phyloP scores from a whole-genome alignment of 192 early-diverging fungal species.

The Backusella circina region DNA sequence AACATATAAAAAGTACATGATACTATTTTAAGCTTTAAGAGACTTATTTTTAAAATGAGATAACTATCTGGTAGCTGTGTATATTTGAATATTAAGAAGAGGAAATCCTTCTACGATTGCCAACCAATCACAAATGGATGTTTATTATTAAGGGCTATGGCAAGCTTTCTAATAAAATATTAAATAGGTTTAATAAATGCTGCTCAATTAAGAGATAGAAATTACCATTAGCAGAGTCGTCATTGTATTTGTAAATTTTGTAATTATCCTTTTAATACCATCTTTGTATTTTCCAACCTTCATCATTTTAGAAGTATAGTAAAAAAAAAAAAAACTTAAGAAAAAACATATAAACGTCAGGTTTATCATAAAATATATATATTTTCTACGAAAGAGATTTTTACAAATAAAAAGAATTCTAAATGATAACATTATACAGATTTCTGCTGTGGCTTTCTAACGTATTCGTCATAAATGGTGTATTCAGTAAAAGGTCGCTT shows the following conservation, averaged over 20 bases:
- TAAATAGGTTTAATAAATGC: too few relatives aligned
- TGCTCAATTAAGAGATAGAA: too few relatives aligned
- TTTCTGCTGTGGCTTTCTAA: conserved; percentile 22
- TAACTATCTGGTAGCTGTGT: too few relatives aligned
- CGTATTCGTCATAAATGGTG: conserved; percentile 66
- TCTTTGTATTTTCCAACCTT: too few relatives aligned
- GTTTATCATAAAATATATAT: background rate
- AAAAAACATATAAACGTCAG: too few relatives aligned
- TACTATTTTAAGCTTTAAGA: background rate
- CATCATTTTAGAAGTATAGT: background rate
- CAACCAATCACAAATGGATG: too few relatives aligned
- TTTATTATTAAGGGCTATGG: too few relatives aligned
- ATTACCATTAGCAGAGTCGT: background rate
- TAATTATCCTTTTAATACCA: background rate
- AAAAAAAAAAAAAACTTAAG: too few relatives aligned
- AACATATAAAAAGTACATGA: background rate
- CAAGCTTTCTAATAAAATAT: too few relatives aligned
- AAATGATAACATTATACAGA: background rate
- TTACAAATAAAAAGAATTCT: background rate
- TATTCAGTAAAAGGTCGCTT: conserved; percentile 75
- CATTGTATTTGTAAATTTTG: background rate
- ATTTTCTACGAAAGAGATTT: background rate
- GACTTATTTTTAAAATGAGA: background rate
- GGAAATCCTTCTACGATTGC: too few relatives aligned
- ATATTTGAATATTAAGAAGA: too few relatives aligned